Base-by-base conservation (phyloP, 805 yeast species). In the Saccharomycopsis sp. region DNA sequence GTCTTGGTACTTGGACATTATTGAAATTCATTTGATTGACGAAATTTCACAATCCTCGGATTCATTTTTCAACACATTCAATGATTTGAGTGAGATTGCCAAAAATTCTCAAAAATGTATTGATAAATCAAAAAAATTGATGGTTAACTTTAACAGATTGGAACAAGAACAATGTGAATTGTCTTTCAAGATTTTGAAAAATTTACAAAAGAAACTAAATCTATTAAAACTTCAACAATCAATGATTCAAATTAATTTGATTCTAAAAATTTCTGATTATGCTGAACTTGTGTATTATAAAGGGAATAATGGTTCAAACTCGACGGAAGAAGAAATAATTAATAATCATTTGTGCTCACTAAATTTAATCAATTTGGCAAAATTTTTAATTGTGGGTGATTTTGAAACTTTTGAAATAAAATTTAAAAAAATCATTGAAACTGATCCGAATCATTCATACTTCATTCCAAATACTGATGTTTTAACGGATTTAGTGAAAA, bases 1-100 rank as follows among this genome's bases (percentile, higher is more conserved):
- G 26, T 82, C 92, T 3, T 76, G 77, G 59, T 86, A 87, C 53
- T 64, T 92, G 41, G 97, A 92, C 55, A 68, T 76, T 1, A 86
- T 89, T 1, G 98, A 89, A 59, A 66, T 83, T 28, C 79, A 81
- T 46, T 61, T 89, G 31, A 81, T 88, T 15, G 68, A 73, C 30
- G 95, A 87, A 57, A 86, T 92, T 25, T 80, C 95, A 3, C 72
- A 74, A 48, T 81, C 95, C 0, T 84, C 96, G 0, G 75, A 76
- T 39, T 77, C 88, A 5, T 89, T 92, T 54, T 87, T 87, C 59
- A 75, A 75, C 38, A 88, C 96, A 0, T 63, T 94, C 40, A 84
- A 78, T 40, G 94, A 86, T 47, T 70, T 92, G 42, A 76, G 77
- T 51, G 66, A 64, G 5, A 76, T 88, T 27, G 72, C 77, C 36